Evolutionary conservation across 805 yeast species (phyloP).

Genomic region (Saccharomycopsis sp.): DNA sequence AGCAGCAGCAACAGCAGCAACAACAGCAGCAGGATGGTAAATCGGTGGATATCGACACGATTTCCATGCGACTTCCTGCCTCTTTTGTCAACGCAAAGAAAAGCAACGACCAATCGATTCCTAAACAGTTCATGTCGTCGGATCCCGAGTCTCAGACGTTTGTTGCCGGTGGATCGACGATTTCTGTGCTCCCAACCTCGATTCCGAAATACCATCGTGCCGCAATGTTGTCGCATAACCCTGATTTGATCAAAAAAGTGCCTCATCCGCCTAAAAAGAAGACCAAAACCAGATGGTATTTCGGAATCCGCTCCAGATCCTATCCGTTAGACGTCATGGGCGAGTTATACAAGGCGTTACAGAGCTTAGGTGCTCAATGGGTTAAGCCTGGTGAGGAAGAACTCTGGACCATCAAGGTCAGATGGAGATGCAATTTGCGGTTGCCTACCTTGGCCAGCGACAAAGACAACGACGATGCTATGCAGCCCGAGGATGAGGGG

Average conservation of each 20-base stretch:
- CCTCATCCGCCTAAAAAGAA: conserved; percentile 49
- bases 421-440: conserved; percentile 62
- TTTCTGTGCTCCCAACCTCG: conserved; percentile 78
- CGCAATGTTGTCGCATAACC: conserved; percentile 49
- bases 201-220: conserved; percentile 88
- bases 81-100: not conserved
- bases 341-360: conserved; percentile 88
- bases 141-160: not conserved
- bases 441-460: conserved; percentile 23
- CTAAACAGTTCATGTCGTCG: not conserved
- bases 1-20: not conserved
- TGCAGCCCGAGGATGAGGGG: conserved; percentile 8
- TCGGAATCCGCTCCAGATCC: conserved; percentile 91
- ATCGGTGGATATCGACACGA: not conserved
- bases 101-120: not conserved
- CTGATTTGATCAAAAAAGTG: not conserved
- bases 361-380: conserved; percentile 95
- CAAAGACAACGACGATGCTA: conserved; percentile 5
- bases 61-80: not conserved
- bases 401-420: conserved; percentile 87
- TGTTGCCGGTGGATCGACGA: not conserved
- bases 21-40: not conserved
- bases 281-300: conserved; percentile 91
- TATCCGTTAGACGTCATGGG: conserved; percentile 98
- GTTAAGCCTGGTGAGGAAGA: conserved; percentile 90